Evolutionary conservation across 306 rosid species (phyloP).

Genomic region (Rosa rugosa): DNA sequence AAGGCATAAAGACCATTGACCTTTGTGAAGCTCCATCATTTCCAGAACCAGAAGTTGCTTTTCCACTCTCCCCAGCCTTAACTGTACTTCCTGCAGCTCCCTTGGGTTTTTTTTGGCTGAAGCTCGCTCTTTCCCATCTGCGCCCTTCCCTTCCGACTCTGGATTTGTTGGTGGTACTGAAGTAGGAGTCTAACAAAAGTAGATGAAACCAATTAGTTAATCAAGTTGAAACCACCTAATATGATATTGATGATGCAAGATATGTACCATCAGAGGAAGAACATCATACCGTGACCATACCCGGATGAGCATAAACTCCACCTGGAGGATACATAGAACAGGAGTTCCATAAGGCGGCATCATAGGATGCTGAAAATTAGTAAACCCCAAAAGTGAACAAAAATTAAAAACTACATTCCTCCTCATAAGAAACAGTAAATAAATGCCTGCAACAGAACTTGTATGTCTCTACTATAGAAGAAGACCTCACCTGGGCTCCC

Average conservation of each 20-base stretch:
- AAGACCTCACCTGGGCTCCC: conserved; percentile 81
- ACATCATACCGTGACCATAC: conserved; percentile 66
- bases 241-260: background rate
- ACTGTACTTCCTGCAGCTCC: conserved; percentile 52
- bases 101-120: conserved; percentile 64
- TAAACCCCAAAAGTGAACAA: conserved; percentile 15
- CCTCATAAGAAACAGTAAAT: background rate
- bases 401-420: conserved; percentile 5
- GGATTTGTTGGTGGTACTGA: conserved; percentile 34
- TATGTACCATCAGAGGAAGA: background rate
- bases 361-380: conserved; percentile 73
- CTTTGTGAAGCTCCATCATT: conserved; percentile 91
- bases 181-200: conserved; percentile 58
- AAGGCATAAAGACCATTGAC: conserved; percentile 37
- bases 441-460: conserved; percentile 8
- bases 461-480: background rate
- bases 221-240: conserved; percentile 21
- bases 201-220: conserved; percentile 15
- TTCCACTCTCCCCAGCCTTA: conserved; percentile 76
- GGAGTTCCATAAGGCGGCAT: conserved; percentile 96
- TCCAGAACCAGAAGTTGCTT: conserved; percentile 86
- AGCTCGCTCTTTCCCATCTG: conserved; percentile 72
- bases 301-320: conserved; percentile 89
- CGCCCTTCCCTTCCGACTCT: conserved; percentile 63
- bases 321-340: conserved; percentile 91